Evolutionary conservation across 2,329 filamentous ascomycete genomes (phyloP).

Genomic region (Penicillium sumatraense): DNA sequence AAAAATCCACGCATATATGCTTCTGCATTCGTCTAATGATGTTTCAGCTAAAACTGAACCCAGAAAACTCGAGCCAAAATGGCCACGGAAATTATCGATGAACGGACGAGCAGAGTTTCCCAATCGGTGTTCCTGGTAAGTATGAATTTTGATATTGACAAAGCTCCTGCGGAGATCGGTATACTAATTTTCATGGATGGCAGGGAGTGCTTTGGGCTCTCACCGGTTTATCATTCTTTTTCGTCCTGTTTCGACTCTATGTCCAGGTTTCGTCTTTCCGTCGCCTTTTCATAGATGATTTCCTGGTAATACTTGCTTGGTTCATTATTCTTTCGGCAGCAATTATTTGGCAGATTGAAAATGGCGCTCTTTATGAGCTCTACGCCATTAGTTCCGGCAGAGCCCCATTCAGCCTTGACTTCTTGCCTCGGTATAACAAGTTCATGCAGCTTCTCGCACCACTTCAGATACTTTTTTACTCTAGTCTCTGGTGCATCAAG

Average conservation of each 20-base stretch:
- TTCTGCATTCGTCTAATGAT: not conserved
- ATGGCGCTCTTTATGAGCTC: constrained; percentile 13
- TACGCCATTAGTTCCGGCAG: constrained; percentile 12
- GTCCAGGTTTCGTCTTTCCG: constrained; percentile 16
- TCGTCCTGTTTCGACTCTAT: not conserved
- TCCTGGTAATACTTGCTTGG: constrained; percentile 19
- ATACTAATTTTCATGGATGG: not conserved
- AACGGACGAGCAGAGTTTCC: constrained; percentile 1
- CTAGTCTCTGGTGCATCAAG: constrained; percentile 21
- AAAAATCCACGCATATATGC: not conserved
- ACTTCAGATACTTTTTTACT: constrained; percentile 21
- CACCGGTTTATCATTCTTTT: constrained; percentile 10
- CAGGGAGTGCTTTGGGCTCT: constrained; percentile 19
- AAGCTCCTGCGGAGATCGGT: not conserved
- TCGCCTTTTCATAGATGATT: constrained; percentile 20
- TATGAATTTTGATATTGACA: not conserved
- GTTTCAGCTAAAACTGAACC: not conserved
- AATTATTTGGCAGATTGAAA: constrained; percentile 22
- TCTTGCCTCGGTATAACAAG: constrained; percentile 8
- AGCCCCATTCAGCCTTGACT: constrained; percentile 4
- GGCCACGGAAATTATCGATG: not conserved
- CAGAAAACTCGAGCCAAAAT: not conserved
- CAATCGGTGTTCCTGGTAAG: constrained; percentile 8
- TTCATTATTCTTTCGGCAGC: constrained; percentile 18
- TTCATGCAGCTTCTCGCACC: constrained; percentile 19